These are phyloP conservation scores for Echinosophora koreensis DNA, from an alignment of 306 rosid species.

Conservation along the genomic window DNA sequence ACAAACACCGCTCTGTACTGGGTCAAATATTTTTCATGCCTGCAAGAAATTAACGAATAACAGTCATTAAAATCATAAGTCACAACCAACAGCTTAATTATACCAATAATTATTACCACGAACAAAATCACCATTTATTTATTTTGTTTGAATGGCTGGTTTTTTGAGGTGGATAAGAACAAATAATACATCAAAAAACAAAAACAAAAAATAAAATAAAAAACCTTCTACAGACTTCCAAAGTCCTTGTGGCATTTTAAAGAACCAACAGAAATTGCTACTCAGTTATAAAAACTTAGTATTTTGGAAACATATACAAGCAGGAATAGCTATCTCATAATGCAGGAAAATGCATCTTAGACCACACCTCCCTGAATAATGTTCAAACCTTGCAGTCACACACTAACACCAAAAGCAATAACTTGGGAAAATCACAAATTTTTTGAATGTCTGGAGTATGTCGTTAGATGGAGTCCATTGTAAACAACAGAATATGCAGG, in stretches of 20 bases:
- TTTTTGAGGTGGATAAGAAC: neutral
- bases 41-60: conserved; percentile 50
- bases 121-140: conserved; percentile 1
- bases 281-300: neutral
- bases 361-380: neutral
- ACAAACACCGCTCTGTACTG: conserved; percentile 83
- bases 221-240: neutral
- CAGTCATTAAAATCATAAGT: conserved; percentile 18
- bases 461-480: too few species aligned
- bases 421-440: neutral
- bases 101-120: conserved; percentile 15
- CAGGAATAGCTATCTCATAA: neutral
- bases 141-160: neutral
- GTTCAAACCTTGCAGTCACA: conserved; percentile 5
- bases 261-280: neutral
- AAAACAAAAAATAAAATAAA: too few species aligned
- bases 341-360: conserved; percentile 2
- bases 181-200: neutral
- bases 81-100: conserved; percentile 30
- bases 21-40: conserved; percentile 83
- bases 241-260: conserved; percentile 7
- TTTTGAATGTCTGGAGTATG: too few species aligned
- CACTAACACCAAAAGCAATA: neutral
- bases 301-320: neutral
- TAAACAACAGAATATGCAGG: too few species aligned